phyloP scores from a whole-genome alignment of 139 green algal species.

The Tetraselmis chui region DNA sequence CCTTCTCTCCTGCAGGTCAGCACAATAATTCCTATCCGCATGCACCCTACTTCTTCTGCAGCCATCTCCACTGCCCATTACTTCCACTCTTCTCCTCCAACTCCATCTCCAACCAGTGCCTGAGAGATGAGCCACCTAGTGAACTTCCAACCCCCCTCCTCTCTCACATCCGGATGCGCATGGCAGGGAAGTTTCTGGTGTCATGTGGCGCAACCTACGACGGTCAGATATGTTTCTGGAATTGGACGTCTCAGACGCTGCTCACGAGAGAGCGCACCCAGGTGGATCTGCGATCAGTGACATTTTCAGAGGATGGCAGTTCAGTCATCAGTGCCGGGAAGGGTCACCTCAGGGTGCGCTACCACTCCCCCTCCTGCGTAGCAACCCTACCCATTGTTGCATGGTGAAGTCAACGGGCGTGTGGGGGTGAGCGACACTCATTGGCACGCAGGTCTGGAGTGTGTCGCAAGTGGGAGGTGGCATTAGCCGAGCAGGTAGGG shows the following conservation, averaged over 20 bases:
- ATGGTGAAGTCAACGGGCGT: too few species aligned
- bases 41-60: too few species aligned
- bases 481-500: too few species aligned
- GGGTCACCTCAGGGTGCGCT: constrained; percentile 16
- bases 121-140: too few species aligned
- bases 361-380: too few species aligned
- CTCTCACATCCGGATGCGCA: neutral
- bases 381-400: too few species aligned
- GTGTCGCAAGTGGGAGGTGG: neutral
- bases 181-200: constrained; percentile 33
- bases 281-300: neutral
- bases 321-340: constrained; percentile 17
- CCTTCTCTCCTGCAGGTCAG: constrained; percentile 25
- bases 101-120: too few species aligned
- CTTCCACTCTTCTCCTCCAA: too few species aligned
- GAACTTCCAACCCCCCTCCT: neutral
- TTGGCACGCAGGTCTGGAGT: neutral
- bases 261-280: constrained; percentile 16
- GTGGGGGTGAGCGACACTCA: too few species aligned
- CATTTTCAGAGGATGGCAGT: constrained; percentile 25
- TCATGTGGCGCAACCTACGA: constrained; percentile 27
- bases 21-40: too few species aligned
- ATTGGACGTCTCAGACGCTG: constrained; percentile 28
- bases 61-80: too few species aligned
- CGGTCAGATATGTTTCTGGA: constrained; percentile 34